Evolutionary conservation across 1,284 basidiomycete genomes (phyloP).

Genomic region (Anthracocystis panici-leucophaei): DNA sequence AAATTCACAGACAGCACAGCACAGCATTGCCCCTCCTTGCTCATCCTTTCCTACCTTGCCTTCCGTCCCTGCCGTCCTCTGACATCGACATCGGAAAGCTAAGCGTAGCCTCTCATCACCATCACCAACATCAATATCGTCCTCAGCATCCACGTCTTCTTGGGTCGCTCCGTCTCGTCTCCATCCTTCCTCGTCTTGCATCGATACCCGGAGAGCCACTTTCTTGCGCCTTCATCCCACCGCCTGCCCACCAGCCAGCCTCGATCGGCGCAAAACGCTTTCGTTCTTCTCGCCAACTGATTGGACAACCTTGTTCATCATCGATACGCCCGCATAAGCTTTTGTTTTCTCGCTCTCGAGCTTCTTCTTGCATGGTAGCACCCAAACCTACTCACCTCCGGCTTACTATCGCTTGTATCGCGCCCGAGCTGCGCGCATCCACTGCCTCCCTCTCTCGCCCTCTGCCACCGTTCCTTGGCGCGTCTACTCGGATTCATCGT

Average conservation of each 20-base stretch:
- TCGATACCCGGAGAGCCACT: slow-evolving; percentile 11
- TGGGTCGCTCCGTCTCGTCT: neutral
- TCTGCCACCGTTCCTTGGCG: too few species aligned
- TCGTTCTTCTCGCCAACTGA: neutral
- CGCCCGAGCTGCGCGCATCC: too few species aligned
- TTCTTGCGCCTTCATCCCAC: slow-evolving; percentile 1
- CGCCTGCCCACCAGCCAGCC: neutral
- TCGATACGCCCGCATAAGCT: slow-evolving; percentile 4
- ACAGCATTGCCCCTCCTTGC: neutral
- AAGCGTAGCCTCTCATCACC: neutral
- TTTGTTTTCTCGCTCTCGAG: neutral
- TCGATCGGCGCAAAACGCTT: neutral
- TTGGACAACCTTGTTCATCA: slow-evolving; percentile 9
- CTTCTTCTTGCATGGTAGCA: neutral
- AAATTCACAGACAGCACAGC: slow-evolving; percentile 1
- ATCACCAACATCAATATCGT: neutral
- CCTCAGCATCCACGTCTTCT: neutral
- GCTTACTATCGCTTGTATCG: neutral
- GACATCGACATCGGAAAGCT: neutral
- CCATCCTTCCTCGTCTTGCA: slow-evolving; percentile 2
- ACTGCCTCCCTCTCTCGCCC: too few species aligned
- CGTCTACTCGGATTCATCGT: too few species aligned
- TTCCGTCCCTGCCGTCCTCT: neutral
- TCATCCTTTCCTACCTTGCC: neutral
- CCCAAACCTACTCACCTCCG: neutral